Percentiles rank a stretch among this genome's conserved stretches.
These are phyloP conservation scores for Fusarium sp. DNA, from an alignment of 2,329 filamentous ascomycete genomes.

Conservation along the genomic window DNA sequence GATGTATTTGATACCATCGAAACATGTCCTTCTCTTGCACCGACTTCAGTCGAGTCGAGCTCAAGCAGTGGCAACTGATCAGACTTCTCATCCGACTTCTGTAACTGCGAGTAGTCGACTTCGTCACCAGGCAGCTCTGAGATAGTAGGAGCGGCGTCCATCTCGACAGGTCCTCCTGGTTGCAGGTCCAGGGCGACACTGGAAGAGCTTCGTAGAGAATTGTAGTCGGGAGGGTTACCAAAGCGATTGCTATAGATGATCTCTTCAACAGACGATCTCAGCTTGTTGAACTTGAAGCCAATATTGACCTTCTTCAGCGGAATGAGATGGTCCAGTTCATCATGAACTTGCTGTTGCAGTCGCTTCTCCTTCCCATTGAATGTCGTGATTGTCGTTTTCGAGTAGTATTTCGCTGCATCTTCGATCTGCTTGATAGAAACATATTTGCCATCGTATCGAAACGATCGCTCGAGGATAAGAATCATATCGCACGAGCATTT, in stretches of 20 bases:
- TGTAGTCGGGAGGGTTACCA: conserved; percentile 6
- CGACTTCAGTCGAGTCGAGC: conserved; percentile 23
- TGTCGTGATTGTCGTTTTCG: conserved; percentile 25
- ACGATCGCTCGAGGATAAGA: conserved; percentile 36
- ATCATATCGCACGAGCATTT: conserved; percentile 43
- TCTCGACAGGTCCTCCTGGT: not conserved
- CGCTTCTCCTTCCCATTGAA: conserved; percentile 38
- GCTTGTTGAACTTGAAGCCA: conserved; percentile 40
- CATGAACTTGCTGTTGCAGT: conserved; percentile 36
- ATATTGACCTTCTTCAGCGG: conserved; percentile 36
- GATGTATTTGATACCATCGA: not conserved
- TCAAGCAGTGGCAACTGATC: conserved; percentile 1
- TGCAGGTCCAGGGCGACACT: conserved; percentile 3
- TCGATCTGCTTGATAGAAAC: conserved; percentile 42
- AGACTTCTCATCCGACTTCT: not conserved
- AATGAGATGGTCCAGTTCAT: conserved; percentile 38
- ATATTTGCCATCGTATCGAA: conserved; percentile 39
- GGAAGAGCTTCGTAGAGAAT: conserved; percentile 27
- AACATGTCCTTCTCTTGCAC: not conserved
- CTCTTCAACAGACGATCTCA: conserved; percentile 26
- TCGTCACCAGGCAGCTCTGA: conserved; percentile 22
- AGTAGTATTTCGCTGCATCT: conserved; percentile 38
- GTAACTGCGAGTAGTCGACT: not conserved
- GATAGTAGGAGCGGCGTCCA: not conserved
- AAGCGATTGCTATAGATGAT: conserved; percentile 39